A percentile compares a stretch with the other conserved stretches of the same genome.
phyloP scores from a whole-genome alignment of 176 grass and related monocot genomes.

The Eleusine indica region DNA sequence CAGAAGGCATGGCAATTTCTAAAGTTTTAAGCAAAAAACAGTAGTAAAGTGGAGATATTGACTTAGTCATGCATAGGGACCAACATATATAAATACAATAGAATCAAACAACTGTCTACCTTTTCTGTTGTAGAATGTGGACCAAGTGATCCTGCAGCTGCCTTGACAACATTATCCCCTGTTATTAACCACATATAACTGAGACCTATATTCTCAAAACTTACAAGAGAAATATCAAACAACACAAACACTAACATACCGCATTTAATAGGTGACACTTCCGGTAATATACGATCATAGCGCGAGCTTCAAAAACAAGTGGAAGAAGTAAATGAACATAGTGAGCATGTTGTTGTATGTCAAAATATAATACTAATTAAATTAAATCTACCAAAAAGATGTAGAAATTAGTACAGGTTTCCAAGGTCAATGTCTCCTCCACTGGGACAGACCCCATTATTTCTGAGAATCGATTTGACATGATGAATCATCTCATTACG shows the following conservation, averaged over 20 bases:
- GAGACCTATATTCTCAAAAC: background rate
- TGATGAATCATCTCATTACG: background rate
- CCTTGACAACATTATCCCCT: background rate
- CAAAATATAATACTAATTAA: background rate
- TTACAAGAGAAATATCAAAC: background rate
- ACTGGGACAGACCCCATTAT: background rate
- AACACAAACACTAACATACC: background rate
- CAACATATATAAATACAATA: background rate
- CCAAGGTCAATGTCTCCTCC: background rate
- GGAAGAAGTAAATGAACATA: background rate
- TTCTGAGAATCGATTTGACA: slow-evolving; percentile 19
- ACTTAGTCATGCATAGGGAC: background rate
- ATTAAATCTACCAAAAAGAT: background rate
- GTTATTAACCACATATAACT: slow-evolving; percentile 3
- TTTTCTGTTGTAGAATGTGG: background rate
- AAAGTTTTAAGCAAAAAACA: background rate
- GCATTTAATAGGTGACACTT: background rate
- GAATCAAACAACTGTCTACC: background rate
- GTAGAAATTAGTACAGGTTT: slow-evolving; percentile 6
- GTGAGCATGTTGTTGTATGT: background rate
- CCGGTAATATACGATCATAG: background rate
- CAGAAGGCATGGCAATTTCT: background rate
- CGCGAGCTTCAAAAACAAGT: slow-evolving; percentile 11
- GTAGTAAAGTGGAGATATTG: no score
- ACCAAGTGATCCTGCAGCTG: background rate